Evolutionary conservation across 2,329 filamentous ascomycete genomes (phyloP), one percentile per base, ranked within the genome.

Genomic region (Fusarium bulbicola): DNA sequence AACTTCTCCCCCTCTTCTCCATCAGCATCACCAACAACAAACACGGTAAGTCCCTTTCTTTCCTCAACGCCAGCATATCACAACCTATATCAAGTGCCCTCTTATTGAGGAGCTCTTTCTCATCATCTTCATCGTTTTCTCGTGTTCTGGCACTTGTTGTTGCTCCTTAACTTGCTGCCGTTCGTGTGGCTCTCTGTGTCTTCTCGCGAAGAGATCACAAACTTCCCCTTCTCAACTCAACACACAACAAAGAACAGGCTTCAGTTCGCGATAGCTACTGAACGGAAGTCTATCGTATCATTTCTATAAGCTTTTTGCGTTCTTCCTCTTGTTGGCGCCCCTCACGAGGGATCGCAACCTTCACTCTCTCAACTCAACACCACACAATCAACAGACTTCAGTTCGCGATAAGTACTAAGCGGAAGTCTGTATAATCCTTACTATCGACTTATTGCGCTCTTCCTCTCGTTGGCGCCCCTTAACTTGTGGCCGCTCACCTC

Each of bases 11-110:
- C 47, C 39, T 54, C 42, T 32, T 34, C 42, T 53, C 40, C 20
- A 24, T 26, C 24, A 64, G 43, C 56, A 57, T 40, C 30, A 24
- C 45, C 50, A 56, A 58, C 42, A 59, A 60, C 54, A 71, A 54
- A 34, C 37, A 59, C 42, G 26, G 50, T 40, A 40, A 59, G 40
- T n/a, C 32, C 26, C 9, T 30, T 47, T 28, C 45, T 50, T 50
- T 59, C 32, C 15, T 28, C 28, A 59, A 36, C 42, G 16, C 7
- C 40, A 21, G 26, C 24, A 59, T 36, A 37, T 36, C n/a, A 18
- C 43, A 28, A 24, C 12, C 28, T 20, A 46, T 32, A 43, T 54
- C 52, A 30, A 37, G 24, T 42, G 13, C 12, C 3, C 28, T 39
- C n/a, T 28, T 36, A 13, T 30, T 15, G n/a, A 37, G 30, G 28